Conservation (phyloP, 768 basidiomycete genomes). For the Pulveroboletus sp. region DNA sequence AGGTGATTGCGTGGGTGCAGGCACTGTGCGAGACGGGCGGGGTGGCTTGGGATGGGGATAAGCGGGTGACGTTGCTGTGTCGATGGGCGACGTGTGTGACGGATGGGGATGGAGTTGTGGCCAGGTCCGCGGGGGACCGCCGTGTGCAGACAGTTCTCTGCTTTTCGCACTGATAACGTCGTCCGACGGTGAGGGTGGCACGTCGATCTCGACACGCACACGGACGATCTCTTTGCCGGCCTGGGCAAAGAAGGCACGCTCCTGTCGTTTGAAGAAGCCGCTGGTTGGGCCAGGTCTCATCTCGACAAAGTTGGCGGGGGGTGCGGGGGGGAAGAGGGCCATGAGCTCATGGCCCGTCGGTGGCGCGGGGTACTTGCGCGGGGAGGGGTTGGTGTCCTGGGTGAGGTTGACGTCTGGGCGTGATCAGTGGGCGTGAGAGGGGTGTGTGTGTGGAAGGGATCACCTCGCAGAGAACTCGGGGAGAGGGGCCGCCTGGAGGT, state of each 20-base stretch:
- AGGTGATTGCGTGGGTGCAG: slow-evolving; percentile 24
- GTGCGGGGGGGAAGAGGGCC: slow-evolving; percentile 74
- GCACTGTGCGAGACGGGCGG: slow-evolving; percentile 26
- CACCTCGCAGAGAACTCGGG: slow-evolving; percentile 60
- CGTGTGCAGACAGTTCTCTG: slow-evolving; percentile 21
- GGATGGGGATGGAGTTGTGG: slow-evolving; percentile 30
- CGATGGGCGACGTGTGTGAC: slow-evolving; percentile 26
- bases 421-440: slow-evolving; percentile 12
- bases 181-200: slow-evolving; percentile 27
- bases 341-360: slow-evolving; percentile 81
- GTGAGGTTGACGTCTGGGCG: slow-evolving; percentile 59
- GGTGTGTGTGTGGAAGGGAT: background rate
- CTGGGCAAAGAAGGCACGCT: slow-evolving; percentile 76
- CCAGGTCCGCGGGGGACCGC: slow-evolving; percentile 23
- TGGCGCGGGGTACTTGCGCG: slow-evolving; percentile 66
- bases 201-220: slow-evolving; percentile 66
- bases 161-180: slow-evolving; percentile 25
- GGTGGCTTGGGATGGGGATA: slow-evolving; percentile 31
- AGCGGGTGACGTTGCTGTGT: slow-evolving; percentile 23
- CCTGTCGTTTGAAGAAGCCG: slow-evolving; percentile 69
- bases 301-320: slow-evolving; percentile 53
- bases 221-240: slow-evolving; percentile 75
- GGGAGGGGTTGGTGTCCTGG: slow-evolving; percentile 43
- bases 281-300: slow-evolving; percentile 63
- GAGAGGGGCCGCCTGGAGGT: slow-evolving; percentile 55